Percentiles rank a stretch among this genome's conserved stretches.
phyloP scores from a whole-genome alignment of 768 basidiomycete genomes.

The Naganishia vaughanmartiniae region DNA sequence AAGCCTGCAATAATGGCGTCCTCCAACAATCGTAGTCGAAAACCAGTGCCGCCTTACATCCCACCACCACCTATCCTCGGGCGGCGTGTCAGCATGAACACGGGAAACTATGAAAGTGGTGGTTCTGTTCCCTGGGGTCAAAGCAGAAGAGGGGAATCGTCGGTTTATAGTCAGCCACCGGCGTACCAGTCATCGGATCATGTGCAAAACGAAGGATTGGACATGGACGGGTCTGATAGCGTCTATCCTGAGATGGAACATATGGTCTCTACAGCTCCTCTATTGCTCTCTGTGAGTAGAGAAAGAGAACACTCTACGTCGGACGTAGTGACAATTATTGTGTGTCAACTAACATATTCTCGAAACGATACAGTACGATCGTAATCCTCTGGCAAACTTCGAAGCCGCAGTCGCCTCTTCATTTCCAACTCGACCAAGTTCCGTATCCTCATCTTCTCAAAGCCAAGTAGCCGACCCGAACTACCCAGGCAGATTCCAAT shows the following conservation, averaged over 20 bases:
- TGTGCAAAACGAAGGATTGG: conserved; percentile 6
- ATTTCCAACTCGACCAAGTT: neutral
- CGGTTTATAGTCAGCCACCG: conserved; percentile 12
- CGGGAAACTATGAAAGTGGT: conserved; percentile 7
- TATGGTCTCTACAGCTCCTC: conserved; percentile 9
- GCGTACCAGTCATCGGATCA: conserved; percentile 13
- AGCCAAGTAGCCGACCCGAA: conserved; percentile 25
- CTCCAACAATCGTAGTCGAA: conserved; percentile 19
- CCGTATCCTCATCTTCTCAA: neutral
- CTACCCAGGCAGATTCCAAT: conserved; percentile 29
- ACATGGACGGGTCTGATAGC: neutral
- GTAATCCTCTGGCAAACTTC: conserved; percentile 26
- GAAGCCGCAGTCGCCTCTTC: conserved; percentile 31
- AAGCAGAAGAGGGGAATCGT: neutral
- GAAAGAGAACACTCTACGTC: too few relatives aligned
- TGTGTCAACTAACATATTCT: too few relatives aligned
- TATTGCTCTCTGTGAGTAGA: conserved; percentile 2
- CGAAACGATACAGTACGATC: neutral
- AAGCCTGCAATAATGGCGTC: neutral
- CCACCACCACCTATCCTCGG: conserved; percentile 5
- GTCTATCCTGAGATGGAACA: neutral
- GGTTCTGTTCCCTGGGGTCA: conserved; percentile 8
- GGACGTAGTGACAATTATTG: too few relatives aligned
- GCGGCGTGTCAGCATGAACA: conserved; percentile 16
- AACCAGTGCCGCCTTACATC: conserved; percentile 19